Conservation (phyloP, 352 stramenopile species). For the Pythium diclinum region DNA sequence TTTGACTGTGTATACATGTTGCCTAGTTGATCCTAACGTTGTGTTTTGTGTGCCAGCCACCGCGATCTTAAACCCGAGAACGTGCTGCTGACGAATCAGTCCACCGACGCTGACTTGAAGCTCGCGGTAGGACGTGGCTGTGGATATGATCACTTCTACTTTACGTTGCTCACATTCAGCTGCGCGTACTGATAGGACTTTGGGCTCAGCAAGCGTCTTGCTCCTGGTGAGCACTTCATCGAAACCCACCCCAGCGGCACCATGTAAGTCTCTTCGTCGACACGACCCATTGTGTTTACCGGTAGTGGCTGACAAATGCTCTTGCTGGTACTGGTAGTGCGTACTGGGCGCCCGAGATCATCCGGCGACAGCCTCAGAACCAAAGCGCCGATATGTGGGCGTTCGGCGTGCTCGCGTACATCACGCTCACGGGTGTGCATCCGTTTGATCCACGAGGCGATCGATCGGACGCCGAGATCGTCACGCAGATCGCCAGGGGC, state of each 20-base stretch:
- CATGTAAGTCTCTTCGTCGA: slow-evolving; percentile 35
- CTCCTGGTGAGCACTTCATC: slow-evolving; percentile 41
- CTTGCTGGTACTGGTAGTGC: slow-evolving; percentile 33
- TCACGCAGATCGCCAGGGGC: slow-evolving; percentile 51
- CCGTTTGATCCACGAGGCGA: slow-evolving; percentile 75
- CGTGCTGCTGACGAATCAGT: slow-evolving; percentile 58
- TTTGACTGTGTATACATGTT: slow-evolving; percentile 17
- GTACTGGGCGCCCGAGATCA: slow-evolving; percentile 82
- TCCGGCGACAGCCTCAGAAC: slow-evolving; percentile 62
- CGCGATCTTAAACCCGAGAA: slow-evolving; percentile 80
- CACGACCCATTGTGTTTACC: not conserved
- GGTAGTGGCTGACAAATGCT: not conserved
- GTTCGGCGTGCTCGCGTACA: slow-evolving; percentile 77
- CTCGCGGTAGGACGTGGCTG: slow-evolving; percentile 38
- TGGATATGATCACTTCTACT: not conserved
- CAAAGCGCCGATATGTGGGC: slow-evolving; percentile 79
- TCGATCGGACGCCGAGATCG: slow-evolving; percentile 66
- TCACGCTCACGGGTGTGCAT: slow-evolving; percentile 70
- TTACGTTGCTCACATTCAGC: not conserved
- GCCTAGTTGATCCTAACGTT: not conserved
- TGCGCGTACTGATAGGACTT: slow-evolving; percentile 47
- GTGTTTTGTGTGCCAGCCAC: slow-evolving; percentile 36
- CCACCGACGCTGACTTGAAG: slow-evolving; percentile 59
- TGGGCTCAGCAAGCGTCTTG: slow-evolving; percentile 50
- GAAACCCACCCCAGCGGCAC: slow-evolving; percentile 63